Conservation (phyloP, 2,329 filamentous ascomycete species). For the Cephalotrichum gorgonifer region DNA sequence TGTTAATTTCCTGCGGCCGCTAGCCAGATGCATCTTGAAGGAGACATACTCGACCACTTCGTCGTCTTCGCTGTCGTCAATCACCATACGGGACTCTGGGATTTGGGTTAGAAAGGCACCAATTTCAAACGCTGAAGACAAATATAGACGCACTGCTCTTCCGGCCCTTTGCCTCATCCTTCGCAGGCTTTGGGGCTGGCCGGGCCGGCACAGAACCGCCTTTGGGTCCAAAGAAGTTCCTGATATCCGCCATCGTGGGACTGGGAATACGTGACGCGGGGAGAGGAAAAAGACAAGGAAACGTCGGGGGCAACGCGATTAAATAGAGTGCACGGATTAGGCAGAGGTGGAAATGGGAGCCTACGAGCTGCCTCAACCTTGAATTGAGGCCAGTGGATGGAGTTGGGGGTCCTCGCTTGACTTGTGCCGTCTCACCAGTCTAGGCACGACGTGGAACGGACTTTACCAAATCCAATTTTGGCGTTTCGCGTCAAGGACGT, state of each 20-base stretch:
- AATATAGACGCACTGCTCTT: constrained; percentile 29
- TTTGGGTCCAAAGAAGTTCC: constrained; percentile 81
- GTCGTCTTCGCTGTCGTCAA: constrained; percentile 71
- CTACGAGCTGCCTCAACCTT: neutral
- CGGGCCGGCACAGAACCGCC: constrained; percentile 45
- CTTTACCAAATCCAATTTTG: neutral
- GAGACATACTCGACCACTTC: constrained; percentile 34
- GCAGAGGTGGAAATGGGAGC: neutral
- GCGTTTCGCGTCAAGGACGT: constrained; percentile 1
- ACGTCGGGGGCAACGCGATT: neutral
- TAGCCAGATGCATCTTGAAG: neutral
- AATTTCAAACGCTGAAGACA: neutral
- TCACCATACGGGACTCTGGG: constrained; percentile 53
- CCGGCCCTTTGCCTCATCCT: constrained; percentile 24
- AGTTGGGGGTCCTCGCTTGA: neutral
- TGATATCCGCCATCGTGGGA: constrained; percentile 60
- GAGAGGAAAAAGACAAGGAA: neutral
- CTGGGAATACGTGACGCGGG: neutral
- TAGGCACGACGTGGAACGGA: neutral
- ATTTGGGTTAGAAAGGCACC: neutral
- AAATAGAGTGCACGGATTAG: neutral
- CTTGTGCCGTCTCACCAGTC: too few relatives aligned
- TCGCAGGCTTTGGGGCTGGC: constrained; percentile 32
- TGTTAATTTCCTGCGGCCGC: constrained; percentile 8
- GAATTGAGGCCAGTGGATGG: neutral